Evolutionary conservation across 2,329 filamentous ascomycete species (phyloP).

Genomic region (Alternaria hordeiaustralica): DNA sequence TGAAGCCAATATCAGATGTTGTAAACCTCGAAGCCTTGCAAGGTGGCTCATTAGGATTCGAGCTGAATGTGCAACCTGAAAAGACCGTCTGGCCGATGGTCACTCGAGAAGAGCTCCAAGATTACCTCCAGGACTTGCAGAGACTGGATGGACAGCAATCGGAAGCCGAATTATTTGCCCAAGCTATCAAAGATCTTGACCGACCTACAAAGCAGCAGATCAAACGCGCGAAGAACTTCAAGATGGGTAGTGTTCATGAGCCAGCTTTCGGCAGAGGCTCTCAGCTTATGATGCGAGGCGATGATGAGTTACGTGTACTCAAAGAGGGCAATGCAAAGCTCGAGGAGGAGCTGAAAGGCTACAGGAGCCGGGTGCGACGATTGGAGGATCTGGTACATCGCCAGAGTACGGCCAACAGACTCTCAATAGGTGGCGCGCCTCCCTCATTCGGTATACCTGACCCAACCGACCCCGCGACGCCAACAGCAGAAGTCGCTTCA

Average conservation of each 20-base stretch:
- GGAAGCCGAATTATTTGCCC: slow-evolving; percentile 74
- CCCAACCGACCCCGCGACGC: slow-evolving; percentile 46
- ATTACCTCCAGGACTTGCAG: slow-evolving; percentile 72
- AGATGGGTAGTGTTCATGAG: slow-evolving; percentile 94
- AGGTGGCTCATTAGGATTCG: slow-evolving; percentile 74
- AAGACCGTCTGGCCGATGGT: slow-evolving; percentile 82
- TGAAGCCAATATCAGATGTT: slow-evolving; percentile 80
- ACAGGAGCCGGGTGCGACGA: slow-evolving; percentile 90
- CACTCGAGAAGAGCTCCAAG: slow-evolving; percentile 75
- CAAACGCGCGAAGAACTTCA: slow-evolving; percentile 90
- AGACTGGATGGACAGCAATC: slow-evolving; percentile 69
- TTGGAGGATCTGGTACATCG: slow-evolving; percentile 92
- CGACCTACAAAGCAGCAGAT: slow-evolving; percentile 84
- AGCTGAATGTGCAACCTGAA: slow-evolving; percentile 83
- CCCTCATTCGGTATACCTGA: slow-evolving; percentile 43
- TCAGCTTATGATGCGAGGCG: slow-evolving; percentile 77
- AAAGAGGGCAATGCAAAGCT: slow-evolving; percentile 63
- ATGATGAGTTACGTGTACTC: slow-evolving; percentile 73
- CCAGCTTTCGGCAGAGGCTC: slow-evolving; percentile 86
- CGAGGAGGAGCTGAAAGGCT: slow-evolving; percentile 73
- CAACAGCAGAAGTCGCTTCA: slow-evolving; percentile 43
- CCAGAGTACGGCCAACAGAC: slow-evolving; percentile 67
- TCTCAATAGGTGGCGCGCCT: slow-evolving; percentile 58
- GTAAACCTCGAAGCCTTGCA: slow-evolving; percentile 72
- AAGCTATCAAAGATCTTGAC: slow-evolving; percentile 79